Evolutionary conservation across 257 asterid genomes (phyloP), one percentile per base, ranked within the genome.

Genomic region (Ehretia macrophylla): DNA sequence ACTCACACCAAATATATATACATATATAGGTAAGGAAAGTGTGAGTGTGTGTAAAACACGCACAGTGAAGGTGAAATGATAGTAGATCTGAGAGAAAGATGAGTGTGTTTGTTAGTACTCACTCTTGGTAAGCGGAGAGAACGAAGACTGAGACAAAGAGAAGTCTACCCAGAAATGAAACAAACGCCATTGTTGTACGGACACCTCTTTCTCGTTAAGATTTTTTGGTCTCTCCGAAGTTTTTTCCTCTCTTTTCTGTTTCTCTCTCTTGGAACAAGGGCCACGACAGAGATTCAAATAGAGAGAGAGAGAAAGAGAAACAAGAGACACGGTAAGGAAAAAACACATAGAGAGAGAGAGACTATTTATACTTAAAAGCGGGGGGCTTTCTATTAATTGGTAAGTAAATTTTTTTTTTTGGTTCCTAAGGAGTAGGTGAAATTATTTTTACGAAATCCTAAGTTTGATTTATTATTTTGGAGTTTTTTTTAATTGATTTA

Each of bases 121-220:
- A 91, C 98, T 91, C 96, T 75, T 85, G 96, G 72, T 79, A 81
- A 54, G 92, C 96, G 61, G 95, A 83, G 75, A 91, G 88, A 55
- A 91, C 69, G 82, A 91, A 91, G 68, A 84, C 88, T 5, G 98
- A 82, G 79, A 88, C 96, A 68, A 91, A 91, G 62, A 91, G 86
- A 65, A 88, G 60, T 59, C 98, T 77, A 5, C 98, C 98, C 60
- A 88, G 60, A 77, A 88, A 81, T 13, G 96, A 82, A 5, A 74
- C 1, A 73, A 85, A 71, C 66, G 90, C 88, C 97, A 90, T 90
- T 72, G 77, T 51, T 40, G 53, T 27, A 42, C 47, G 47, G 47
- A 42, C 35, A 27, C 4, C 47, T 42, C 47, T 42, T 42, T 42
- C 8, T 42, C 16, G 44, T 38, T 38, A 5, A 38, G 44, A 38